These are phyloP conservation scores for Sphaceloma murrayae DNA, from an alignment of 2,329 filamentous ascomycete genomes.

Conservation along the genomic window DNA sequence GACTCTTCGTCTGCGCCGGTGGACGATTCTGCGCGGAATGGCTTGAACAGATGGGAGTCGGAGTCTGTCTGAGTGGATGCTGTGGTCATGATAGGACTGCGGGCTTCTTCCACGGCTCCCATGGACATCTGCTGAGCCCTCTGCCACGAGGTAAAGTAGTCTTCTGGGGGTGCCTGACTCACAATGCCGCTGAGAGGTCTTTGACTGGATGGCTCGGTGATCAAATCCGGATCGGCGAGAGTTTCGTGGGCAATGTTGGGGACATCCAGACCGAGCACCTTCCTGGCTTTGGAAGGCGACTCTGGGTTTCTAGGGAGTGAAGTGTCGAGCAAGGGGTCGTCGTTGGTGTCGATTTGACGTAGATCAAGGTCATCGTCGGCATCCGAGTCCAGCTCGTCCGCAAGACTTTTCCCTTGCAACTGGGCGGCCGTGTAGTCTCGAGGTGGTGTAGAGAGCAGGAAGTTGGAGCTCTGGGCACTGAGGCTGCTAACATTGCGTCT, in stretches of 20 bases:
- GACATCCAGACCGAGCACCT: slow-evolving; percentile 12
- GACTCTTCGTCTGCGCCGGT: too few relatives aligned
- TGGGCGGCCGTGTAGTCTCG: not conserved
- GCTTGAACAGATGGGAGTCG: too few relatives aligned
- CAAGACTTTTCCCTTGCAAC: slow-evolving; percentile 60
- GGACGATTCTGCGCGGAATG: too few relatives aligned
- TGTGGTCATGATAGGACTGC: too few relatives aligned
- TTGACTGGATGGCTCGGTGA: slow-evolving; percentile 1
- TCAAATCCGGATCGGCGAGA: not conserved
- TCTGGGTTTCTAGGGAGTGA: not conserved
- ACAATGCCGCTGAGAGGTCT: not conserved
- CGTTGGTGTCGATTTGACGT: slow-evolving; percentile 50
- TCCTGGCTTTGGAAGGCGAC: slow-evolving; percentile 4
- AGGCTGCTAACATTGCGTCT: slow-evolving; percentile 29
- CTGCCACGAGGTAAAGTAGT: slow-evolving; percentile 4
- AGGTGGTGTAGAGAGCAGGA: slow-evolving; percentile 2
- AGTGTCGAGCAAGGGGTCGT: slow-evolving; percentile 44
- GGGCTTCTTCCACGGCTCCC: too few relatives aligned
- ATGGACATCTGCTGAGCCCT: slow-evolving; percentile 7
- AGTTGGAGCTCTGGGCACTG: slow-evolving; percentile 29
- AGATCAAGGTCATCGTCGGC: slow-evolving; percentile 59
- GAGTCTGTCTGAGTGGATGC: too few relatives aligned
- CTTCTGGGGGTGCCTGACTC: not conserved
- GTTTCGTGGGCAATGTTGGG: not conserved
- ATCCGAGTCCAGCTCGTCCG: slow-evolving; percentile 83